phyloP scores from a whole-genome alignment of 805 yeast genomes.

The Candida insectalens region DNA sequence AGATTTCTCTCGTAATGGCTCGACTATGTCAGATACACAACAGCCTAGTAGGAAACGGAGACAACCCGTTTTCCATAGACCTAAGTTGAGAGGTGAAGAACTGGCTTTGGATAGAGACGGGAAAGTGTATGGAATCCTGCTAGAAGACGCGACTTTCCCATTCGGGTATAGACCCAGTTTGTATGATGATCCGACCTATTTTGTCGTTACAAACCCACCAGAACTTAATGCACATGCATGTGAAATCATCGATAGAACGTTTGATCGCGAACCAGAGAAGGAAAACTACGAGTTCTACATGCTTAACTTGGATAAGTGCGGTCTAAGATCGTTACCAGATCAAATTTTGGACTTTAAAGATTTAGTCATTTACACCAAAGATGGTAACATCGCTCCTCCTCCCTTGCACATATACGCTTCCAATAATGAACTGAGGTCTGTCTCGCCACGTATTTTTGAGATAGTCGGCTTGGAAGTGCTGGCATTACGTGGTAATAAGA shows the following conservation, averaged over 20 bases:
- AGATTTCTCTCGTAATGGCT: no score
- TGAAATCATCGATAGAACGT: slow-evolving; percentile 31
- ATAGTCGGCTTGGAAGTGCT: slow-evolving; percentile 40
- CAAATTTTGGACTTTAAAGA: slow-evolving; percentile 49
- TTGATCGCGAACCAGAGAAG: slow-evolving; percentile 28
- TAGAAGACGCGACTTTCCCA: slow-evolving; percentile 21
- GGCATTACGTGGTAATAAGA: slow-evolving; percentile 39
- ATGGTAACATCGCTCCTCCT: slow-evolving; percentile 25
- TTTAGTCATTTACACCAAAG: slow-evolving; percentile 32
- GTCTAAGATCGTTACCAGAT: slow-evolving; percentile 41
- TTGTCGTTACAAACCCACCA: slow-evolving; percentile 17
- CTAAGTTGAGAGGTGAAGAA: slow-evolving; percentile 5
- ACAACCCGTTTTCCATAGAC: slow-evolving; percentile 1
- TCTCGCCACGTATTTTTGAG: slow-evolving; percentile 43
- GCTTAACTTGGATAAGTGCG: slow-evolving; percentile 39
- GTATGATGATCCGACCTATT: slow-evolving; percentile 25
- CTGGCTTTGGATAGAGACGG: slow-evolving; percentile 44
- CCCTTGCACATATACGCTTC: slow-evolving; percentile 39
- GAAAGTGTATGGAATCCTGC: slow-evolving; percentile 23
- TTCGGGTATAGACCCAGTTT: slow-evolving; percentile 19
- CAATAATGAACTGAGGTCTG: slow-evolving; percentile 35
- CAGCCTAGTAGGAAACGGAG: background rate
- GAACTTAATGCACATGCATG: slow-evolving; percentile 25
- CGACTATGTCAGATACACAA: no score
- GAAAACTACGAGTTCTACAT: slow-evolving; percentile 18